phyloP scores from a whole-genome alignment of 169 alveolate genomes.

The Eimeria zaria region DNA sequence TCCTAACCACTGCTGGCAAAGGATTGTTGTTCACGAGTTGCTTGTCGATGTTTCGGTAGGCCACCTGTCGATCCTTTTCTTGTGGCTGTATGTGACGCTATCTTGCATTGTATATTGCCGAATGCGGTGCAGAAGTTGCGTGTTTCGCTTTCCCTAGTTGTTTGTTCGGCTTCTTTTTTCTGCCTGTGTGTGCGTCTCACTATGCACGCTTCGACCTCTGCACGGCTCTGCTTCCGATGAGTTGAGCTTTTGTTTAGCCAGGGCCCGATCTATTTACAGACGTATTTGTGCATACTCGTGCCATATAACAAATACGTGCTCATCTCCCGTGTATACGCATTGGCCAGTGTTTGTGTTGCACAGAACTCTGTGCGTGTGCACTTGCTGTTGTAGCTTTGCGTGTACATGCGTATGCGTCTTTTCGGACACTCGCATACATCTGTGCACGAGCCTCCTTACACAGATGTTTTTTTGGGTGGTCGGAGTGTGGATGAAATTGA shows the following conservation, averaged over 20 bases:
- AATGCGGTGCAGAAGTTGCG: not conserved
- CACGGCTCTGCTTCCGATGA: not conserved
- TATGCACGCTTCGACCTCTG: not conserved
- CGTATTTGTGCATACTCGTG: not conserved
- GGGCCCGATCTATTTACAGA: not conserved
- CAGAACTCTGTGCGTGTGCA: not conserved
- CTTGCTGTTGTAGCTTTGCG: not conserved
- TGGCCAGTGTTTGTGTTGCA: not conserved
- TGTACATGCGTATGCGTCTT: not conserved
- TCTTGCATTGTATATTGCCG: not conserved
- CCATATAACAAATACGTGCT: not conserved
- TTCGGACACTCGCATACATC: not conserved
- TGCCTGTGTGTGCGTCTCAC: not conserved
- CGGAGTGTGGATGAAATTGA: not conserved
- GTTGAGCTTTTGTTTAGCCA: not conserved
- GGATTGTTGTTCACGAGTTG: constrained; percentile 53
- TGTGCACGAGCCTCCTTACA: not conserved
- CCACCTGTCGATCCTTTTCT: not conserved
- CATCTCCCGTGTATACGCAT: not conserved
- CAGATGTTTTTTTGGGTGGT: not conserved
- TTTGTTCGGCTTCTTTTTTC: not conserved
- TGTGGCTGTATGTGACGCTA: not conserved
- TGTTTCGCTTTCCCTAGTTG: too few species aligned
- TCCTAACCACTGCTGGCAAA: constrained; percentile 69
- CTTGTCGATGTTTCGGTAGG: constrained; percentile 39